These are phyloP conservation scores for Pachyrhizus erosus DNA, from an alignment of 306 rosid species.

Conservation along the genomic window DNA sequence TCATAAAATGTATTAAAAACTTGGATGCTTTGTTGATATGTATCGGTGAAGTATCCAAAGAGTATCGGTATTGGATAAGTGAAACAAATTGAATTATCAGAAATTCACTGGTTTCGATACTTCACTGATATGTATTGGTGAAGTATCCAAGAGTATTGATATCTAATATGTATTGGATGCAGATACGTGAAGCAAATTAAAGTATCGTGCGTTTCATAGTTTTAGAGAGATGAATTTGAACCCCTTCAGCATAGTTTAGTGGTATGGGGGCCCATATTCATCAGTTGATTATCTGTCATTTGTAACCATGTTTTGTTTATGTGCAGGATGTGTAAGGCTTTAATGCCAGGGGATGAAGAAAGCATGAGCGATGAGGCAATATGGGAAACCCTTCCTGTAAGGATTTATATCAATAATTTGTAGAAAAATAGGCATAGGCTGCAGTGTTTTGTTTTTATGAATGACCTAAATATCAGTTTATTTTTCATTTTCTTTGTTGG, in stretches of 20 bases:
- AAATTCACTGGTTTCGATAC: no score
- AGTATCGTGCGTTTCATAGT: no score
- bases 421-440: constrained; percentile 26
- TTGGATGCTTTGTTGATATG: no score
- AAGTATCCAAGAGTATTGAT: no score
- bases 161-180: no score
- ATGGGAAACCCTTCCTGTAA: constrained; percentile 98
- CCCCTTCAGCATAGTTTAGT: constrained; percentile 28
- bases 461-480: constrained; percentile 18
- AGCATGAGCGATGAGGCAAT: constrained; percentile 89
- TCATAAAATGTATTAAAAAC: no score
- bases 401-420: constrained; percentile 44
- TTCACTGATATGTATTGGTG: no score
- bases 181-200: no score
- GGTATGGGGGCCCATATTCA: constrained; percentile 18
- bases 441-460: constrained; percentile 1
- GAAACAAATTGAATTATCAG: no score
- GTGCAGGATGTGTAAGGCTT: constrained; percentile 95
- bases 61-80: no score
- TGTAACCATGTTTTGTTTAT: constrained; percentile 33
- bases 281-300: constrained; percentile 12
- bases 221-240: constrained; percentile 10
- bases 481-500: constrained; percentile 25
- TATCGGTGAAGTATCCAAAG: no score
- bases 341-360: constrained; percentile 96